phyloP scores from a whole-genome alignment of 1,284 basidiomycete genomes.

The Trametes pubescens region DNA sequence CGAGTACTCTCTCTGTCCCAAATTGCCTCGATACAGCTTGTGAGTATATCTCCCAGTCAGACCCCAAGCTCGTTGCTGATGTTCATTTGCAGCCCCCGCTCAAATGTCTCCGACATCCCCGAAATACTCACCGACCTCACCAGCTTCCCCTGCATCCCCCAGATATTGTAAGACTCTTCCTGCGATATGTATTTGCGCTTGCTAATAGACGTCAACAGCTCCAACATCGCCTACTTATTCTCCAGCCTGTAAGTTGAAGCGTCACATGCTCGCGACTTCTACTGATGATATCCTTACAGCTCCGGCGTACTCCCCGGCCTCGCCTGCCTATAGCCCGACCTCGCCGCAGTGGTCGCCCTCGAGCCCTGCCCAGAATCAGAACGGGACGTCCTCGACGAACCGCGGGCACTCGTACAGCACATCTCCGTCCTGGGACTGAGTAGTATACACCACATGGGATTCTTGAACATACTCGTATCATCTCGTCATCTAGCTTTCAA shows the following conservation, averaged over 20 bases:
- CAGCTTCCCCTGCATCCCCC: slow-evolving; percentile 85
- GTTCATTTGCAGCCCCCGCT: slow-evolving; percentile 58
- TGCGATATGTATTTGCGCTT: background rate
- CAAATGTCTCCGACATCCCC: slow-evolving; percentile 88
- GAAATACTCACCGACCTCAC: slow-evolving; percentile 86
- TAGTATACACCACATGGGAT: slow-evolving; percentile 33
- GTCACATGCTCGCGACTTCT: background rate
- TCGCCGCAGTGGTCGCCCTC: slow-evolving; percentile 85
- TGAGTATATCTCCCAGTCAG: slow-evolving; percentile 42
- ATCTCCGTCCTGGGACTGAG: slow-evolving; percentile 67
- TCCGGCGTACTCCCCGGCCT: slow-evolving; percentile 79
- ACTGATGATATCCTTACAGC: slow-evolving; percentile 26
- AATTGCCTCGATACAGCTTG: slow-evolving; percentile 55
- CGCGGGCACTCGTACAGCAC: slow-evolving; percentile 57
- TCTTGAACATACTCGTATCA: slow-evolving; percentile 34
- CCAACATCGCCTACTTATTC: slow-evolving; percentile 88
- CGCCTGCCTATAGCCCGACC: slow-evolving; percentile 84
- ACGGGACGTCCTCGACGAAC: slow-evolving; percentile 48
- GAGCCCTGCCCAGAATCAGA: slow-evolving; percentile 68
- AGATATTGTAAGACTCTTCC: slow-evolving; percentile 76
- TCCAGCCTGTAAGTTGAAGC: slow-evolving; percentile 71
- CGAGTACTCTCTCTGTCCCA: slow-evolving; percentile 32
- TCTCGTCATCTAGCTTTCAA: slow-evolving; percentile 36
- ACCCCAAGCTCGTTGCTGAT: slow-evolving; percentile 22
- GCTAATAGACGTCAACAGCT: slow-evolving; percentile 51